Evolutionary conservation across 768 basidiomycete genomes (phyloP), one percentile per base, ranked within the genome.

Genomic region (Serendipita sp.): DNA sequence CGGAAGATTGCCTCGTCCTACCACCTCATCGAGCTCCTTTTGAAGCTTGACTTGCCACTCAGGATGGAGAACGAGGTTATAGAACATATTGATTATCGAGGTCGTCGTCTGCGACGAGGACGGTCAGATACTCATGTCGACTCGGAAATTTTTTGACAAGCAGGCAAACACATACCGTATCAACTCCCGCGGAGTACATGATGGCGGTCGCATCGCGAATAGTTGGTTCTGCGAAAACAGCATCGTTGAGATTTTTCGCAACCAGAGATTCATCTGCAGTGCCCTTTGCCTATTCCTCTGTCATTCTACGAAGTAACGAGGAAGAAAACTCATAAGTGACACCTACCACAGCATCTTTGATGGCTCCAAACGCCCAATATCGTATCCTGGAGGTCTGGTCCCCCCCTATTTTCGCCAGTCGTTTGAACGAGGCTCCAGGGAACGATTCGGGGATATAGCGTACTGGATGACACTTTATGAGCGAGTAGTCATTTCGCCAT

Each of bases 351-450:
- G 20, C 26, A 20, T 48, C 45, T 28, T 20, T 48, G 5, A 48
- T 48, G 9, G 5, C 5, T 20, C 26, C 45, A 17, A 20, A 48
- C 45, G 45, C 7, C 20, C 45, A 28, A 28, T 7, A 48, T 48
- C 45, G n/a, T 20, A 48, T 20, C 45, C 9, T 48, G 5, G 7
- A 9, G 9, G 45, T 28, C n/a, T 20, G 45, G 5, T 48, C 45
- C 9, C 7, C n/a, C 7, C 20, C n/a, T 17, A 9, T 20, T 20
- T 17, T 20, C 9, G 26, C 20, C 9, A 48, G 30, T 14, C 69
- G 68, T 65, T 78, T 76, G 70, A 77, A 79, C 0, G 65, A 69
- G 43, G 74, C 75, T 2, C 76, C 74, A 22, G 78, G 76, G 61
- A 79, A 72, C 77, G 77, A 78, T 0, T 67, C 66, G 0, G 78